phyloP scores from a whole-genome alignment of 169 alveolate genomes.

The Plasmodium fragile region DNA sequence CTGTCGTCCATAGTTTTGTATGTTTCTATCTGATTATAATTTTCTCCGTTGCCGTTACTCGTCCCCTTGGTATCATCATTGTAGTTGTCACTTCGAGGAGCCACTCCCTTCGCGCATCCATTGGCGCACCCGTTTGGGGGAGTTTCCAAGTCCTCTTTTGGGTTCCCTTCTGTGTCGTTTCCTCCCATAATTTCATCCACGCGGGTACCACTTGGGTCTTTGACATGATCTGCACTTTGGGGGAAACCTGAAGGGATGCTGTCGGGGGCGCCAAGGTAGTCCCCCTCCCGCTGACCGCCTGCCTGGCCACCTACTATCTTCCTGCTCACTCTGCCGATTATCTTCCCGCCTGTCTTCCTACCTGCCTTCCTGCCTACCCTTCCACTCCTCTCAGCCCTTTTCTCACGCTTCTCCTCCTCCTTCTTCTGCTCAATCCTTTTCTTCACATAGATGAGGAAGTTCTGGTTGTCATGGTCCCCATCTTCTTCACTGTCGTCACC shows the following conservation, averaged over 20 bases:
- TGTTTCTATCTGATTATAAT: constrained; percentile 13
- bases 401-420: constrained; percentile 18
- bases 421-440: constrained; percentile 58
- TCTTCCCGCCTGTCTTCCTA: not conserved
- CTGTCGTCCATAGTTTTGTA: constrained; percentile 44
- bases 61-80: constrained; percentile 12
- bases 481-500: constrained; percentile 9
- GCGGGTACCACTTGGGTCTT: not conserved
- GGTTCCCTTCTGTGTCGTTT: not conserved
- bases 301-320: not conserved
- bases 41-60: not conserved
- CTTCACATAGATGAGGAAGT: constrained; percentile 60
- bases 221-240: not conserved
- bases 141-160: not conserved
- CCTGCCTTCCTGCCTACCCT: not conserved
- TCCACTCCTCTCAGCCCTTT: not conserved
- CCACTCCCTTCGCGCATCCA: not conserved
- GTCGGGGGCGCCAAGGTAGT: not conserved
- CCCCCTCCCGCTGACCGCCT: not conserved
- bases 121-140: not conserved
- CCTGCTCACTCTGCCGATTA: not conserved
- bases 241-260: not conserved
- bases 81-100: not conserved
- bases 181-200: not conserved
- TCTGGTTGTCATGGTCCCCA: constrained; percentile 12